phyloP scores from a whole-genome alignment of 2,329 filamentous ascomycete genomes.

The Stachybotrys echinatus region DNA sequence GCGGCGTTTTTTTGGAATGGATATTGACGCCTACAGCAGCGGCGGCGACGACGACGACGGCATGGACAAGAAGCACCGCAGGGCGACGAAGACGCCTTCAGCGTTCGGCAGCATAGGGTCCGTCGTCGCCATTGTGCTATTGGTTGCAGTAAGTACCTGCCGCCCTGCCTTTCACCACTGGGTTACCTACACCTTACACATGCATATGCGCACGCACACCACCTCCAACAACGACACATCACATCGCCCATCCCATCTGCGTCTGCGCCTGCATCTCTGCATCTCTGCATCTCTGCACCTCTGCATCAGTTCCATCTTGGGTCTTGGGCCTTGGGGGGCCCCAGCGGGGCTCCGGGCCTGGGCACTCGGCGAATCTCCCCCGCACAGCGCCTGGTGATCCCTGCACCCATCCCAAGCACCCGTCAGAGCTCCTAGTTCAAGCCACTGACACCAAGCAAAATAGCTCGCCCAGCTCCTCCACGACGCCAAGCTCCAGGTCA shows the following conservation, averaged over 20 bases:
- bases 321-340: not conserved
- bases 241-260: not conserved
- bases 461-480: not conserved
- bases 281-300: too few relatives aligned
- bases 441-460: not conserved
- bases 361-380: not conserved
- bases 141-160: not conserved
- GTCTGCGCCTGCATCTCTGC: too few relatives aligned
- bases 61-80: not conserved
- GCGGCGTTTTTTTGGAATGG: not conserved
- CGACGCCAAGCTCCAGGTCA: not conserved
- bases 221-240: not conserved
- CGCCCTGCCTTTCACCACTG: too few relatives aligned
- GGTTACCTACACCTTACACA: too few relatives aligned
- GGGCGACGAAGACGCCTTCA: not conserved
- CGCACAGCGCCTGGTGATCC: not conserved
- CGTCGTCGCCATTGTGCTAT: not conserved
- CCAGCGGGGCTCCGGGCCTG: not conserved
- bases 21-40: not conserved
- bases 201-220: not conserved
- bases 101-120: not conserved
- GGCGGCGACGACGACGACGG: not conserved
- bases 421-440: not conserved
- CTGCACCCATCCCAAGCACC: not conserved
- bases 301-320: not conserved